These are phyloP conservation scores for Mucor sp. DNA, from an alignment of 371 early-diverging fungal species.

Conservation along the genomic window DNA sequence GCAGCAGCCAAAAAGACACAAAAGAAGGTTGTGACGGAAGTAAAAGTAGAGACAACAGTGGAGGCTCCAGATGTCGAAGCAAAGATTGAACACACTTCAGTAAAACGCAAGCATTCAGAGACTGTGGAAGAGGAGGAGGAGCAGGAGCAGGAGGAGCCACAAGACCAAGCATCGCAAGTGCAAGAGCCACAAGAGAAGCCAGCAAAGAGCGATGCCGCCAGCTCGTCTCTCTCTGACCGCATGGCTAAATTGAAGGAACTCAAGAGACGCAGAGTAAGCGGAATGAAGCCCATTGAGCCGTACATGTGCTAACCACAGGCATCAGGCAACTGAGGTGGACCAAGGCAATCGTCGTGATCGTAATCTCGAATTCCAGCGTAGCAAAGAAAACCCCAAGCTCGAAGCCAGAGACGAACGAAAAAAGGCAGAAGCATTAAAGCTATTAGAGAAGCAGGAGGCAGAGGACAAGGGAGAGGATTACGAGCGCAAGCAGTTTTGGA, in stretches of 20 bases:
- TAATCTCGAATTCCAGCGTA: slow-evolving; percentile 76
- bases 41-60: background rate
- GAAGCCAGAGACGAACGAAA: slow-evolving; percentile 69
- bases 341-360: slow-evolving; percentile 81
- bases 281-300: background rate
- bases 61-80: background rate
- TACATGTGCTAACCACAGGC: background rate
- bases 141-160: no score
- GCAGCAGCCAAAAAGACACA: background rate
- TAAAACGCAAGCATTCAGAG: slow-evolving; percentile 10
- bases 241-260: slow-evolving; percentile 59
- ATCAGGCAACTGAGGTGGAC: slow-evolving; percentile 58
- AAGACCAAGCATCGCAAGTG: no score
- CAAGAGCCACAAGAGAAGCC: background rate
- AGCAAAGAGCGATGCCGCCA: background rate
- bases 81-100: background rate
- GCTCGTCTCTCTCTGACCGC: slow-evolving; percentile 34
- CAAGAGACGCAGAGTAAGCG: slow-evolving; percentile 54
- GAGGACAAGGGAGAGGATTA: slow-evolving; percentile 78
- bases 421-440: slow-evolving; percentile 73
- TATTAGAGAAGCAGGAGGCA: slow-evolving; percentile 63
- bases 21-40: background rate
- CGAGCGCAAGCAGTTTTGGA: slow-evolving; percentile 80
- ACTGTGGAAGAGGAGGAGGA: background rate
- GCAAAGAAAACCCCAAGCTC: slow-evolving; percentile 69